Base-by-base conservation (phyloP, 2,329 filamentous ascomycete genomes). In the Epichloe scottii region DNA sequence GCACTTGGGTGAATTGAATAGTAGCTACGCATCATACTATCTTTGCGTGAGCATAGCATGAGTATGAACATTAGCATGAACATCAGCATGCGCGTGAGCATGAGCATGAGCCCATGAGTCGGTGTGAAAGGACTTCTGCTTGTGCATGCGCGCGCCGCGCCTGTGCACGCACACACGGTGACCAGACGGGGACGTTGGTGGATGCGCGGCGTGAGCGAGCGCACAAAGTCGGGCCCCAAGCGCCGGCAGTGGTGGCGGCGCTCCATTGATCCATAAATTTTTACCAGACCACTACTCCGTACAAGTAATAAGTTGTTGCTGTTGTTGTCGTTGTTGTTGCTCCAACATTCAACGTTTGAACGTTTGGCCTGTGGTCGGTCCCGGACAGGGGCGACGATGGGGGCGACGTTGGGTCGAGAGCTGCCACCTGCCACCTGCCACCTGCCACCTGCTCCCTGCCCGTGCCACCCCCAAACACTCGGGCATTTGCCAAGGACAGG, bases 191-290 rank as follows among this genome's bases (percentile, higher is more conserved):
- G 38, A 19, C 33, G 14, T 10, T 30, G 8, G 26, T 30, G 21
- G 48, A 43, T n/a, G 19, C 23, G 43, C 48, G 48, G 40, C 17
- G 48, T 49, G 48, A 43, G 47, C 47, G 47, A 49, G 48, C 48
- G 48, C 48, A 49, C 26, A 35, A 50, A n/a, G n/a, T 46, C 43
- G 26, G 49, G 43, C 38, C 49, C 8, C 30, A 38, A 43, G 43
- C 38, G 15, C 19, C 34, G 38, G 49, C 38, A 48, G 44, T 46
- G 44, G 44, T 46, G 44, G 43, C 49, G 38, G 23, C 43, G 43
- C 33, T 35, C 38, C 47, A 43, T 38, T 30, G 21, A 48, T 38
- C 11, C 33, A 40, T 48, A 19, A 10, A 30, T 30, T 30, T 30
- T n/a, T n/a, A n/a, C 8, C 10, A 10, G 26, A 10, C 26, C 8